A percentile compares a stretch with the other conserved stretches of the same genome.
Evolutionary conservation across 78 protist species (phyloP).

Genomic region (Creolimax fragrantissima): DNA sequence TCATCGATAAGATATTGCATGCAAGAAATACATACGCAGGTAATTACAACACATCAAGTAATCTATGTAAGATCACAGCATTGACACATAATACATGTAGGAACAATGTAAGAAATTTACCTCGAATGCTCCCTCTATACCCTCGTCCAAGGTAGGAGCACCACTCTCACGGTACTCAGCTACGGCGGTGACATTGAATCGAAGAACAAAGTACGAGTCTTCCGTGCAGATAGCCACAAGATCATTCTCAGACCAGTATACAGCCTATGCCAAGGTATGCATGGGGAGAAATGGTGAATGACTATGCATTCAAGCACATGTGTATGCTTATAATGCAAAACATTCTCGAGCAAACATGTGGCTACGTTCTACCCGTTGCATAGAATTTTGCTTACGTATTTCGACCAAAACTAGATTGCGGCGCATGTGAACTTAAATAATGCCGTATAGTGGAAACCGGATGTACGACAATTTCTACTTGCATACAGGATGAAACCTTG

Average conservation of each 20-base stretch:
- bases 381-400: not conserved
- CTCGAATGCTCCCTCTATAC: slow-evolving; percentile 88
- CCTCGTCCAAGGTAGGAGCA: slow-evolving; percentile 54
- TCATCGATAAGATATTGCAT: not conserved
- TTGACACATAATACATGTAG: too few species aligned
- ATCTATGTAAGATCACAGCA: too few species aligned
- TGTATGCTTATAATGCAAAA: too few species aligned
- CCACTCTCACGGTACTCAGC: slow-evolving; percentile 40
- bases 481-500: not conserved
- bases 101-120: too few species aligned
- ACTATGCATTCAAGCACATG: not conserved
- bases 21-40: not conserved
- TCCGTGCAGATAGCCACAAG: slow-evolving; percentile 62
- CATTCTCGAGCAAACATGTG: too few species aligned
- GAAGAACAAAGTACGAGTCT: slow-evolving; percentile 65
- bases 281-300: not conserved
- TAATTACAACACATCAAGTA: too few species aligned
- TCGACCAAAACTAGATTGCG: not conserved
- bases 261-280: not conserved
- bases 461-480: not conserved
- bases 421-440: too few species aligned
- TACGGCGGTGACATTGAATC: slow-evolving; percentile 60
- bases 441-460: too few species aligned
- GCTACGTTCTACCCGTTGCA: too few species aligned
- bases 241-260: slow-evolving; percentile 73